These are phyloP conservation scores for Mortierella sp. DNA, from an alignment of 371 early-diverging fungal genomes.

Conservation along the genomic window DNA sequence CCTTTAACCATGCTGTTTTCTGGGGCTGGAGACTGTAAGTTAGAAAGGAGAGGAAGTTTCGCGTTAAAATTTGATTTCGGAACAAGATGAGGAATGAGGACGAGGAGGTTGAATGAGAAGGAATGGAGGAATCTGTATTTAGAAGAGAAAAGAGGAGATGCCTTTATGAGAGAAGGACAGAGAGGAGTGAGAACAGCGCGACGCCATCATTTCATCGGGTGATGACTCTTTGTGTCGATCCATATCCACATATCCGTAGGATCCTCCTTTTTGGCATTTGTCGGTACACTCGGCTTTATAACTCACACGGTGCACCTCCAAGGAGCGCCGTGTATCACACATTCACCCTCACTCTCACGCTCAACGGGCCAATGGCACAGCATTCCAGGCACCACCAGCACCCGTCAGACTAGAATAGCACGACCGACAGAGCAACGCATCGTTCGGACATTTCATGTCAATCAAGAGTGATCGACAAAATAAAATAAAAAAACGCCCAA, in stretches of 20 bases:
- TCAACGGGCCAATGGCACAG: neutral
- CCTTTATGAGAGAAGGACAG: too few species aligned
- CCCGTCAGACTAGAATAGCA: neutral
- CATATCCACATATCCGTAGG: too few species aligned
- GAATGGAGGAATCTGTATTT: neutral
- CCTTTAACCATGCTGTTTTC: conserved; percentile 48
- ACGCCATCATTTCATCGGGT: too few species aligned
- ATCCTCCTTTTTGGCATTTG: too few species aligned
- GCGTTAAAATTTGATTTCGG: neutral
- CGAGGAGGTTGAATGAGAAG: neutral
- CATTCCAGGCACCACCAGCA: neutral
- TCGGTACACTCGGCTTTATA: too few species aligned
- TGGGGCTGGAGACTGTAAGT: conserved; percentile 26
- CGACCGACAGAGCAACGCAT: neutral
- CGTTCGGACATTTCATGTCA: neutral
- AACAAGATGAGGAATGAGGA: conserved; percentile 5
- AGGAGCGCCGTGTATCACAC: too few species aligned
- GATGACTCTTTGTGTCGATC: neutral
- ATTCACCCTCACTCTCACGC: too few species aligned
- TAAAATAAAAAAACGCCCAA: neutral
- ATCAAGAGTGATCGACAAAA: neutral
- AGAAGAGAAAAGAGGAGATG: neutral
- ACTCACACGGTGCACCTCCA: too few species aligned
- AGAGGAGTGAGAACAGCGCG: too few species aligned
- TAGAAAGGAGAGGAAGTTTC: neutral